Base-by-base conservation (phyloP, 306 rosid genomes). In the Hylodesmum podocarpum region DNA sequence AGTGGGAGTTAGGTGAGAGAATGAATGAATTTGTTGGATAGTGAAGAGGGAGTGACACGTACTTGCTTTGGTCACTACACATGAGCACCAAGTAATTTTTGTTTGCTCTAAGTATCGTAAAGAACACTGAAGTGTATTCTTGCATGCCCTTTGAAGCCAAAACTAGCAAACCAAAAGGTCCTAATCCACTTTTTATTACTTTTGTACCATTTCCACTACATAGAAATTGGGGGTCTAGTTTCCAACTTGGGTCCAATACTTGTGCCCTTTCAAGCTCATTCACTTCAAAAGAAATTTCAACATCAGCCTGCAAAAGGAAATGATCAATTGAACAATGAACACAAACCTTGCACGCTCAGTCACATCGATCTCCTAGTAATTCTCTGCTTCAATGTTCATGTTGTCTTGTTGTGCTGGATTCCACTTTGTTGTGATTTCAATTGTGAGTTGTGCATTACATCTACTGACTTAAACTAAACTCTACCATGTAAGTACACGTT, bases 121-220 rank as follows among this genome's bases (percentile, higher is more conserved):
- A 93, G 82, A 83, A 90, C 5, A 90, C 84, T 8, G 88, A 78
- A 6, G 92, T 90, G 75, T 87, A 63, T 57, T 90, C 97, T 70
- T 84, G 62, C 85, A 90, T 72, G 36, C 76, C 89, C 59, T 86
- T 78, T 36, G 97, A 90, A 66, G 92, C 91, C 63, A 90, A 73
- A 70, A 77, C 87, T 5, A 87, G 55, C 37, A 93, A 46, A 13
- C 96, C 97, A 84, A 93, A 92, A 13, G 93, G 92, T 62, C 97
- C 97, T 0, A 92, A 46, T 22, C 84, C 53, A 2, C 89, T 84
- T 18, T 78, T 70, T 0, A 55, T 70, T 0, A 55, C 81, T 8
- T 84, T 41, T 16, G 90, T 79, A 47, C 82, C 80, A 59, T 75
- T 88, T 79, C 74, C 59, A 57, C 70, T 80, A 49, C 97, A 93